Base-by-base conservation (phyloP, 2,329 filamentous ascomycete genomes). In the Fusarium caatingaense region DNA sequence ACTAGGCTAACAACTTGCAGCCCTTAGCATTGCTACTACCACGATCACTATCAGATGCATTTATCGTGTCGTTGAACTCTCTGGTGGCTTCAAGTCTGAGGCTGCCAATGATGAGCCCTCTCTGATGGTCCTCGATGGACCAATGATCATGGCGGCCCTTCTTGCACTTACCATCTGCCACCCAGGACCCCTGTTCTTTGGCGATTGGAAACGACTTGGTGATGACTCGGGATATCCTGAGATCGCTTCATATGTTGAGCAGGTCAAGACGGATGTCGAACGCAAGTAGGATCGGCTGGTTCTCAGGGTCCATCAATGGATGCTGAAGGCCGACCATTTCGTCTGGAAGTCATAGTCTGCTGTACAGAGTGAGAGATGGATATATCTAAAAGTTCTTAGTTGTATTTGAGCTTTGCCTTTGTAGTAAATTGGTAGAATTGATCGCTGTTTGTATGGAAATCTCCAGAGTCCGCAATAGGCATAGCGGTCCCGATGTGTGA, bases 51-150 rank as follows among this genome's bases (percentile, higher is more conserved):
- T 66, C 2, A 65, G 69, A 47, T 70, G 67, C 7, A 44, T 68
- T 28, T 72, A 68, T 50, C 69, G 69, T 23, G 50, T 62, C 6
- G 58, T 68, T 25, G 69, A 72, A 59, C 34, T 72, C 10, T 66
- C 64, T 15, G 53, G 68, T 18, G 69, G 69, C 1, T 68, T 72
- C 41, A n/a, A 54, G 8, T 62, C 67, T 3, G 58, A 72, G 44
- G 42, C 69, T 1, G 69, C 69, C 8, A 72, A 72, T 34, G 37
- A 68, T 51, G 64, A 72, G 5, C 58, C 68, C 4, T 62, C 64
- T 13, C 60, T 72, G 4, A 72, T 72, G 69, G 58, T 72, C 2
- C 69, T 72, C 2, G 69, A 72, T 42, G 69, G 69, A 5, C 58
- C 60, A 20, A 72, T 72, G 69, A 68, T 72, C 13, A 61, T 70